These are phyloP conservation scores for Oxytropis ochrocephala DNA, from an alignment of 306 rosid species.

Conservation along the genomic window DNA sequence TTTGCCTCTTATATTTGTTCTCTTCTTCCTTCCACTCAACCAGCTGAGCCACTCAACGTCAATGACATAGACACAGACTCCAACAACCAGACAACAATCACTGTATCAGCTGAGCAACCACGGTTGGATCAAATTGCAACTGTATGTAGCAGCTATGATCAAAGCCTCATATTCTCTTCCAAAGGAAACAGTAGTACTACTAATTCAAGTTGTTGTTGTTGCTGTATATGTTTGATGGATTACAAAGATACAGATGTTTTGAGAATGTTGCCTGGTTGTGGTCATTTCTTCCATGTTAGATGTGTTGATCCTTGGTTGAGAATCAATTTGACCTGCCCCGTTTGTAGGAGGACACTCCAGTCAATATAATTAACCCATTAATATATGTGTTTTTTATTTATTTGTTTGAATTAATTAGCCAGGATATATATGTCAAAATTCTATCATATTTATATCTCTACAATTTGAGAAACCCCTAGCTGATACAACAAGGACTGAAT, in stretches of 20 bases:
- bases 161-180: conserved; percentile 10
- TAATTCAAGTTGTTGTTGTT: conserved; percentile 18
- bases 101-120: not conserved
- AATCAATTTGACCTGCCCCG: conserved; percentile 43
- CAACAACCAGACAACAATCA: conserved; percentile 4
- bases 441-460: no score
- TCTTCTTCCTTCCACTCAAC: not conserved
- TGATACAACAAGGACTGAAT: no score
- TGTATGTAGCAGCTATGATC: not conserved
- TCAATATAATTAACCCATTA: not conserved
- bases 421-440: no score
- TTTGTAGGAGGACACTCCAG: conserved; percentile 29
- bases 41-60: not conserved
- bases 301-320: conserved; percentile 58
- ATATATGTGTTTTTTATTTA: no score
- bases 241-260: conserved; percentile 42
- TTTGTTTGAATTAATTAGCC: no score
- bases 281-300: conserved; percentile 46
- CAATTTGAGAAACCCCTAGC: no score
- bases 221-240: conserved; percentile 48
- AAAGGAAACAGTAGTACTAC: not conserved
- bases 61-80: not conserved
- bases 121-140: not conserved
- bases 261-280: conserved; percentile 44
- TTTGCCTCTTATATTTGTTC: conserved; percentile 8